A percentile compares a stretch with the other conserved stretches of the same genome.
Evolutionary conservation across 2,329 filamentous ascomycete species (phyloP).

Genomic region (Hawksworthiomyces lignivorus): DNA sequence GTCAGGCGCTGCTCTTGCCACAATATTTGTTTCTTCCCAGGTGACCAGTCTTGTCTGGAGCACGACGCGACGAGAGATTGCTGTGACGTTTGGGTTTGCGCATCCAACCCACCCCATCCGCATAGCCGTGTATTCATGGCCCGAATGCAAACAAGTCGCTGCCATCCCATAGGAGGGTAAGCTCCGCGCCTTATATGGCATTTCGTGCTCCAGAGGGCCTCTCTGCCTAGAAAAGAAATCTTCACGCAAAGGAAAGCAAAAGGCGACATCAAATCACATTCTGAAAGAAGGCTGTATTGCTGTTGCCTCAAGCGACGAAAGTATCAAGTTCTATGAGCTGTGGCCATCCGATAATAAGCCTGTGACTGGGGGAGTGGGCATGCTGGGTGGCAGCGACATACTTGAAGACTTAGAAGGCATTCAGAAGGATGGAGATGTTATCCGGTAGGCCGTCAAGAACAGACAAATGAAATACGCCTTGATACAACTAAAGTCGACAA

Average conservation of each 20-base stretch:
- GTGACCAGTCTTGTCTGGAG: constrained; percentile 93
- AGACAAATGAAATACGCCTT: not conserved
- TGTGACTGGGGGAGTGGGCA: constrained; percentile 44
- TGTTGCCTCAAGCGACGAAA: constrained; percentile 85
- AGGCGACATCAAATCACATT: constrained; percentile 38
- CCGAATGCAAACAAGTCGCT: constrained; percentile 76
- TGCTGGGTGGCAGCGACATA: constrained; percentile 77
- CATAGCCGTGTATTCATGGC: constrained; percentile 92
- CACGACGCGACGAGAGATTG: constrained; percentile 75
- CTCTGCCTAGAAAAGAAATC: constrained; percentile 38
- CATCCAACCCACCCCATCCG: constrained; percentile 83
- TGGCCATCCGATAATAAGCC: constrained; percentile 62
- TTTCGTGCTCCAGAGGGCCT: constrained; percentile 55
- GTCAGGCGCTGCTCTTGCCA: constrained; percentile 77
- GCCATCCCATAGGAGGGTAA: constrained; percentile 78
- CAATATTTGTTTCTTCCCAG: constrained; percentile 86
- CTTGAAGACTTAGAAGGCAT: constrained; percentile 75
- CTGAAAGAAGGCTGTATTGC: constrained; percentile 75
- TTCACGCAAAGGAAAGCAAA: constrained; percentile 31
- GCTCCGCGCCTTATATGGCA: constrained; percentile 76
- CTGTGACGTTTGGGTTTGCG: constrained; percentile 87
- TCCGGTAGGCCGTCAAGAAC: constrained; percentile 50
- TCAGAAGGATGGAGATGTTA: constrained; percentile 63
- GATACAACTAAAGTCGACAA: too few species aligned
- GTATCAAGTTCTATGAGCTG: constrained; percentile 91